Percentiles rank a stretch among this genome's conserved stretches.
These are phyloP conservation scores for Melanomma pulvis-pyrius DNA, from an alignment of 495 filamentous ascomycete genomes.

Conservation along the genomic window DNA sequence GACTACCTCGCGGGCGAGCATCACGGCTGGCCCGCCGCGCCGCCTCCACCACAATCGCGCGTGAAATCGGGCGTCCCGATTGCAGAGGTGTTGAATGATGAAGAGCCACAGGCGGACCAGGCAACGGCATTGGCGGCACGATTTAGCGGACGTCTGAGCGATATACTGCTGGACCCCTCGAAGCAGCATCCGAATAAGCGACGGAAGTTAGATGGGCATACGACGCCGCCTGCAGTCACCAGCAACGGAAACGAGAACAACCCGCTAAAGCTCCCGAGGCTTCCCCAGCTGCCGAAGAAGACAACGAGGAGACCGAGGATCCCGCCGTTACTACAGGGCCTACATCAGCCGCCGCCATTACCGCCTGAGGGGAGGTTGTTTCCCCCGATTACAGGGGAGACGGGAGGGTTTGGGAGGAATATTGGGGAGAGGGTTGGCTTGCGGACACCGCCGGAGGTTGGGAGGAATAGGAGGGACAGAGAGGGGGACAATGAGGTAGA, in stretches of 20 bases:
- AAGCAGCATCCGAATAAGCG: constrained; percentile 21
- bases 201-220: constrained; percentile 17
- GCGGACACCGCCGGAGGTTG: not conserved
- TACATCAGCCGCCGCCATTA: constrained; percentile 46
- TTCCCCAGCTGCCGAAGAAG: constrained; percentile 26
- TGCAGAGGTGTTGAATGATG: constrained; percentile 38
- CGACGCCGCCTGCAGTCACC: not conserved
- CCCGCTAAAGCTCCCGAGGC: constrained; percentile 34
- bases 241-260: constrained; percentile 1
- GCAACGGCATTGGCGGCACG: not conserved
- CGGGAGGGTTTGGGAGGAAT: constrained; percentile 14
- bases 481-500: constrained; percentile 5
- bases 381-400: constrained; percentile 42
- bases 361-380: constrained; percentile 42
- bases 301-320: constrained; percentile 36
- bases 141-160: constrained; percentile 29
- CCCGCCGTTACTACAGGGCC: constrained; percentile 43
- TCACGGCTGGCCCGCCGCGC: not conserved
- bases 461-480: not conserved
- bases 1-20: not conserved
- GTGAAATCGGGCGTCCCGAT: constrained; percentile 33
- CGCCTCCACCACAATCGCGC: not conserved
- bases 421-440: constrained; percentile 16
- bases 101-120: not conserved
- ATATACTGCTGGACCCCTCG: constrained; percentile 26